phyloP scores from a whole-genome alignment of 2,329 filamentous ascomycete species.

The Alternaria ethzedia region DNA sequence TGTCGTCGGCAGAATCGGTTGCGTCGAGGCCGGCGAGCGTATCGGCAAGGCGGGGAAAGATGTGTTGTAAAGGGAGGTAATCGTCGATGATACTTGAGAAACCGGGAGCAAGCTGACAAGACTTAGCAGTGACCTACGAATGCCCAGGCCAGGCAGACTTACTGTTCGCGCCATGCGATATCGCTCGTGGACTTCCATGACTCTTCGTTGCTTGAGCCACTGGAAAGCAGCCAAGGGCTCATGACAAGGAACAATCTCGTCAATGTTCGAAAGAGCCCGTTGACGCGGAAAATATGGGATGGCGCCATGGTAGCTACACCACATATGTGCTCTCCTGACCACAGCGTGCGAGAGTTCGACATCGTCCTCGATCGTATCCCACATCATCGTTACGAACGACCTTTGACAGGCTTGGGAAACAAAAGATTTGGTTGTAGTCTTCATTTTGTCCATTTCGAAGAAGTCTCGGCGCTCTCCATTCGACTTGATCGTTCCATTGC shows the following conservation, averaged over 20 bases:
- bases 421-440: conserved; percentile 45
- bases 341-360: conserved; percentile 45
- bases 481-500: conserved; percentile 44
- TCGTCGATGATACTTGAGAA: conserved; percentile 42
- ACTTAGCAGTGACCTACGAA: background rate
- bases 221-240: conserved; percentile 48
- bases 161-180: conserved; percentile 40
- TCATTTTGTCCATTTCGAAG: conserved; percentile 50
- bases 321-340: conserved; percentile 43
- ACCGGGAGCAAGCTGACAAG: conserved; percentile 33
- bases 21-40: conserved; percentile 37
- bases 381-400: conserved; percentile 47
- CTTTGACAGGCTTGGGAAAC: conserved; percentile 46
- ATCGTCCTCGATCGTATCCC: conserved; percentile 47
- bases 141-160: conserved; percentile 7
- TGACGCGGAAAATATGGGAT: conserved; percentile 37
- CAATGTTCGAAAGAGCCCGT: conserved; percentile 32
- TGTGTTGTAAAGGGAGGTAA: conserved; percentile 34
- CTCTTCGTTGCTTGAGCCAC: conserved; percentile 46
- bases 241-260: conserved; percentile 30
- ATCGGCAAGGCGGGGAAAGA: conserved; percentile 35
- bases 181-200: conserved; percentile 46
- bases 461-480: conserved; percentile 47
- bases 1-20: conserved; percentile 28
- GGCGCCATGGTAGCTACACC: conserved; percentile 48